Conservation (phyloP, 345 rosid species). For the Brassica napus region Da-Ae NC_063439.1:27715001-27715500, state of each 20-base stretch:
- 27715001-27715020: background rate
- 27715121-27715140: background rate
- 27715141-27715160: background rate
- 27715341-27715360: background rate
- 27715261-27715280: background rate
- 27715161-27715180: background rate
- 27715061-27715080: background rate
- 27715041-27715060: slow-evolving; percentile 2
- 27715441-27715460: slow-evolving; percentile 21
- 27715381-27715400: background rate
- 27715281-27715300: background rate
- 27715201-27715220: background rate
- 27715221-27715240: background rate
- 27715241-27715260: background rate
- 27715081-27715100: background rate
- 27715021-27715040: background rate
- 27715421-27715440: slow-evolving; percentile 8
- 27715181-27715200: background rate
- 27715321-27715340: background rate
- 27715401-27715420: background rate
- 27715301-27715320: background rate
- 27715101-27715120: background rate
- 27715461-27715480: background rate
- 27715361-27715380: background rate
- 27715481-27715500: background rate